Evolutionary conservation across 805 yeast genomes (phyloP).

Genomic region (Starmerella roubikii): DNA sequence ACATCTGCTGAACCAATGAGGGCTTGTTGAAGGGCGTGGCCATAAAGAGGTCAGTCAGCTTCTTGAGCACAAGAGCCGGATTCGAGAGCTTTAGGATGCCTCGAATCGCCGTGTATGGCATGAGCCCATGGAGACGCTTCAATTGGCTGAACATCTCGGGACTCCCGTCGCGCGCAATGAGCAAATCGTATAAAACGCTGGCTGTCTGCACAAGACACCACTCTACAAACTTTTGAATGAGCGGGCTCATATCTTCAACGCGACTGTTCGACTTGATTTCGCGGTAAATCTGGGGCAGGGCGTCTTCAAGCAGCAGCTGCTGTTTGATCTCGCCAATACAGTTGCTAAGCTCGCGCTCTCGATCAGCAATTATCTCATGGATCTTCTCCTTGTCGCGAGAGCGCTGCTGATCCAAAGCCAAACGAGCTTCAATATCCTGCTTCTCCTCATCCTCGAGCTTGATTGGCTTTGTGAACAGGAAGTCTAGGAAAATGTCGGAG

Average conservation of each 20-base stretch:
- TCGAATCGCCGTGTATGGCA: conserved; percentile 69
- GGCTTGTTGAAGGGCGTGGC: conserved; percentile 60
- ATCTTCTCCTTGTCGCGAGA: conserved; percentile 55
- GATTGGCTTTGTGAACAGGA: conserved; percentile 35
- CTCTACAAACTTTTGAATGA: conserved; percentile 56
- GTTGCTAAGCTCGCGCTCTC: conserved; percentile 40
- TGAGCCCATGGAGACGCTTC: conserved; percentile 53
- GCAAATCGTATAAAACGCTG: conserved; percentile 66
- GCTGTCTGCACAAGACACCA: conserved; percentile 77
- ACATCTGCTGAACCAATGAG: conserved; percentile 59
- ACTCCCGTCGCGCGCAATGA: conserved; percentile 70
- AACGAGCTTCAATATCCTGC: conserved; percentile 45
- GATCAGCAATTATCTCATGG: conserved; percentile 50
- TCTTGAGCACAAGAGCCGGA: conserved; percentile 72
- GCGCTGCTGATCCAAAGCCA: conserved; percentile 47
- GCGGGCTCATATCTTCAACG: conserved; percentile 48
- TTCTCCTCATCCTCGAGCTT: conserved; percentile 32
- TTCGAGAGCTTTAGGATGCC: conserved; percentile 72
- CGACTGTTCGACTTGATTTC: conserved; percentile 47
- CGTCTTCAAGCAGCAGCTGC: conserved; percentile 39
- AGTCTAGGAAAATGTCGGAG: conserved; percentile 39
- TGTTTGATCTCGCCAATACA: conserved; percentile 48
- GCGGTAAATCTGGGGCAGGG: conserved; percentile 45
- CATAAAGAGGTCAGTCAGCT: conserved; percentile 66
- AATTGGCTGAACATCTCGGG: conserved; percentile 61